These are phyloP conservation scores for Moesziomyces parantarcticus DNA, from an alignment of 1,284 basidiomycete genomes.

Conservation along the genomic window DNA sequence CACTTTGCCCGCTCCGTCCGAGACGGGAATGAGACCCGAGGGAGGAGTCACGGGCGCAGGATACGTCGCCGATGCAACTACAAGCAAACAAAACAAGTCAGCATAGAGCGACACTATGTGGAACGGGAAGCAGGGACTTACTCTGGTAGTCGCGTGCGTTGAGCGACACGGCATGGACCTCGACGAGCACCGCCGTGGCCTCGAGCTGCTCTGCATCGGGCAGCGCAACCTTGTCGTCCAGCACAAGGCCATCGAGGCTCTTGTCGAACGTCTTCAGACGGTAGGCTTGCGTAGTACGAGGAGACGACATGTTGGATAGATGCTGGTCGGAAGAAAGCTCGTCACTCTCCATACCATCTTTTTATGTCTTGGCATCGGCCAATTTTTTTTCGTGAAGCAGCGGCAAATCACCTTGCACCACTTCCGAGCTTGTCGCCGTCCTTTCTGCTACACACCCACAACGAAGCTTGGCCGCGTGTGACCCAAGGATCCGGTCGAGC, in stretches of 20 bases:
- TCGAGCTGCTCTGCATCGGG: slow-evolving; percentile 12
- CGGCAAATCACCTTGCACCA: too few species aligned
- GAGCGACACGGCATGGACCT: slow-evolving; percentile 37
- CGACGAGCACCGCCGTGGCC: slow-evolving; percentile 23
- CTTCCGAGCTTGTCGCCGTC: too few species aligned
- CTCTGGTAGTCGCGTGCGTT: slow-evolving; percentile 48
- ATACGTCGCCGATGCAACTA: slow-evolving; percentile 32
- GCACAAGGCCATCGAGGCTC: slow-evolving; percentile 23
- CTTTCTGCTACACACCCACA: too few species aligned
- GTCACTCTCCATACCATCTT: too few species aligned
- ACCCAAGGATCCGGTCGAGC: too few species aligned
- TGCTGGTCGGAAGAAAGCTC: too few species aligned
- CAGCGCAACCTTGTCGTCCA: slow-evolving; percentile 15
- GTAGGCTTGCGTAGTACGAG: slow-evolving; percentile 22
- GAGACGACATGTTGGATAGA: slow-evolving; percentile 10
- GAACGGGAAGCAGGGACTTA: neutral
- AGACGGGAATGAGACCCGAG: slow-evolving; percentile 25
- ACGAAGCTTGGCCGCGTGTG: too few species aligned
- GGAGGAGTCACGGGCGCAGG: slow-evolving; percentile 27
- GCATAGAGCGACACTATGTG: neutral
- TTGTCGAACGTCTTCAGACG: slow-evolving; percentile 26
- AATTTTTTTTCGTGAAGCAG: too few species aligned
- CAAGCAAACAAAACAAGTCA: too few species aligned
- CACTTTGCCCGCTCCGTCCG: slow-evolving; percentile 36
- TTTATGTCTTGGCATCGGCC: too few species aligned